Conservation (phyloP, 169 alveolate species). For the Plasmodium knowlesi region DNA sequence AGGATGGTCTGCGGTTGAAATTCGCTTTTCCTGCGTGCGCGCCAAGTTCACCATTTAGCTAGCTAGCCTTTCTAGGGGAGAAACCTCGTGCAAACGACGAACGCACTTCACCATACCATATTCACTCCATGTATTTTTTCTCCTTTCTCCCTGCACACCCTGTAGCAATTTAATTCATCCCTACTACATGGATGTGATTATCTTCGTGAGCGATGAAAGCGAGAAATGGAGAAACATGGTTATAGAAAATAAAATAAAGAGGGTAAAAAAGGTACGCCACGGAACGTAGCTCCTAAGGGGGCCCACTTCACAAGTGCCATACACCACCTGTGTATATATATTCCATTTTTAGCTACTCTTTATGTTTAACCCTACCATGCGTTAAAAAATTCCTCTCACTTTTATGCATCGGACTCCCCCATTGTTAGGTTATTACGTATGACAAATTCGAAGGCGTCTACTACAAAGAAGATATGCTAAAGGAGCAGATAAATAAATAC, state of each 20-base stretch:
- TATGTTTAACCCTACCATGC: not conserved
- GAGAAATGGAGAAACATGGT: constrained; percentile 60
- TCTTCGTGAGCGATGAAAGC: constrained; percentile 46
- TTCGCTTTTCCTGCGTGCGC: not conserved
- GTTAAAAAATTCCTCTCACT: not conserved
- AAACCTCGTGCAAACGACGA: not conserved
- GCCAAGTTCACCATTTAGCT: not conserved
- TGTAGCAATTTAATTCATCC: constrained; percentile 44
- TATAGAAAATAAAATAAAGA: constrained; percentile 54
- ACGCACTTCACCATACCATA: not conserved
- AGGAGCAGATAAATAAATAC: constrained; percentile 15
- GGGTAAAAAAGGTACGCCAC: constrained; percentile 48
- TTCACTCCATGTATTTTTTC: not conserved
- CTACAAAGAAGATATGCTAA: constrained; percentile 27
- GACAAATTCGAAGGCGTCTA: constrained; percentile 55
- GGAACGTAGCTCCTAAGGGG: not conserved
- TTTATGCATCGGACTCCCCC: too few species aligned
- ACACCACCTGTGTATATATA: not conserved
- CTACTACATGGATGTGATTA: constrained; percentile 44
- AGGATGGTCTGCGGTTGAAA: not conserved
- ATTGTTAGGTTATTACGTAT: constrained; percentile 51
- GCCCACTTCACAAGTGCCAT: not conserved
- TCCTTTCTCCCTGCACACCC: not conserved
- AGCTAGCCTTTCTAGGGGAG: not conserved
- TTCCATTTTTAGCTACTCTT: not conserved